Conservation (phyloP, 169 alveolate species). For the Cryptosporidium xiaoi region DNA sequence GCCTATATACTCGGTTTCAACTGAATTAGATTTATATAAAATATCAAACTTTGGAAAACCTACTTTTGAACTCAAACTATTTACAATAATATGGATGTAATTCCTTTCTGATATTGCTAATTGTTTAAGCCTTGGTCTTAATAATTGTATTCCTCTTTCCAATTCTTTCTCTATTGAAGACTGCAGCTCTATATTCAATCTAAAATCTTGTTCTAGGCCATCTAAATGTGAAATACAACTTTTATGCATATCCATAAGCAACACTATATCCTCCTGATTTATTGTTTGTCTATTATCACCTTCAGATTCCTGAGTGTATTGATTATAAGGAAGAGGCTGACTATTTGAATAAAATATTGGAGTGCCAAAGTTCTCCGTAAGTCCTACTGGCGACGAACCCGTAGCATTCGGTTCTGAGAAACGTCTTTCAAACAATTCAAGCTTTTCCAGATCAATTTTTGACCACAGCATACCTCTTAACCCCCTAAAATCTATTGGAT, state of each 20-base stretch:
- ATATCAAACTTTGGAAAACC: constrained; percentile 49
- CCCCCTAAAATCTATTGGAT: constrained; percentile 71
- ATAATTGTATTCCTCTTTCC: constrained; percentile 38
- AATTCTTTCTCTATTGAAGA: constrained; percentile 50
- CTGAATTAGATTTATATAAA: background rate
- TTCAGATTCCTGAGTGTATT: background rate
- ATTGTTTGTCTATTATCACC: background rate
- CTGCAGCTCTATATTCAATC: constrained; percentile 33
- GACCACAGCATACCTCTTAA: constrained; percentile 70
- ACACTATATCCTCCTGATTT: constrained; percentile 22
- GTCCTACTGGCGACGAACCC: constrained; percentile 49
- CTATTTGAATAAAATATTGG: constrained; percentile 42
- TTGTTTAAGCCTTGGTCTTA: constrained; percentile 35
- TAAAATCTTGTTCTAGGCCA: constrained; percentile 37
- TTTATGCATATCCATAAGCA: constrained; percentile 2
- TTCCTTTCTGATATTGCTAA: constrained; percentile 50
- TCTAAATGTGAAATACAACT: constrained; percentile 9
- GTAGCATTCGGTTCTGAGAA: constrained; percentile 71
- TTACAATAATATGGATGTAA: constrained; percentile 29
- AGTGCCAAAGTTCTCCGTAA: constrained; percentile 47
- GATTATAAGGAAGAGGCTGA: constrained; percentile 5
- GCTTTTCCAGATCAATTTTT: constrained; percentile 36
- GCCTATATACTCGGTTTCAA: background rate
- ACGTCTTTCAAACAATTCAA: constrained; percentile 69
- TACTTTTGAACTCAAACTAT: constrained; percentile 48